Evolutionary conservation across 768 basidiomycete species (phyloP), one percentile per base, ranked within the genome.

Genomic region (Suillus paluster): DNA sequence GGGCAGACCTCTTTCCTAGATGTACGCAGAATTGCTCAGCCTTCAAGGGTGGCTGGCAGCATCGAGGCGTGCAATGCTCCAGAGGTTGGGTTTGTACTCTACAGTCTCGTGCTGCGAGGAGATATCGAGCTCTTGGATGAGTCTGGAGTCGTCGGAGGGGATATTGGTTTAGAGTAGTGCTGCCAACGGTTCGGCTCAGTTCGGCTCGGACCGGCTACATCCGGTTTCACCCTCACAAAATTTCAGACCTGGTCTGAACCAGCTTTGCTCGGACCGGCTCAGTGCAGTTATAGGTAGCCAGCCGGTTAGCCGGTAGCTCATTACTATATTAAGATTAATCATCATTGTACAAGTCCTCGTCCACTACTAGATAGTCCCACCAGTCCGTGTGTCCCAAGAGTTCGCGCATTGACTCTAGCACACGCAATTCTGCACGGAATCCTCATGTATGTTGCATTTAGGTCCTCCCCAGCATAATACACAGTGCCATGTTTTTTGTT

Each of bases 1-100:
- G n/a, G n/a, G n/a, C n/a, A n/a, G n/a, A n/a, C n/a, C n/a, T n/a
- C n/a, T n/a, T n/a, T n/a, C n/a, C n/a, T n/a, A n/a, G n/a, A n/a
- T n/a, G n/a, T n/a, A n/a, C n/a, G n/a, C n/a, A n/a, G n/a, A n/a
- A n/a, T n/a, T n/a, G n/a, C n/a, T n/a, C n/a, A n/a, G n/a, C n/a
- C n/a, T n/a, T n/a, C n/a, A n/a, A n/a, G 63, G 17, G 14, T 90
- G 84, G 36, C 80, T 78, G 0, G 84, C 84, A 46, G 91, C 92
- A 65, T 94, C 93, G 34, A 90, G 85, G 67, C 86, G 89, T 4
- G 92, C 91, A 59, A 94, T 91, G 59, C 84, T 85, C 83, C 91
- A 94, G 0, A 92, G 92, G 68, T 92, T 93, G 0, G 90, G 84
- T 55, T 85, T 89, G 77, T 86, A 92, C 7, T 77, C 70, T 1